Evolutionary conservation across 192 early-diverging fungal species (phyloP).

Genomic region (Coemansia sp.): DNA sequence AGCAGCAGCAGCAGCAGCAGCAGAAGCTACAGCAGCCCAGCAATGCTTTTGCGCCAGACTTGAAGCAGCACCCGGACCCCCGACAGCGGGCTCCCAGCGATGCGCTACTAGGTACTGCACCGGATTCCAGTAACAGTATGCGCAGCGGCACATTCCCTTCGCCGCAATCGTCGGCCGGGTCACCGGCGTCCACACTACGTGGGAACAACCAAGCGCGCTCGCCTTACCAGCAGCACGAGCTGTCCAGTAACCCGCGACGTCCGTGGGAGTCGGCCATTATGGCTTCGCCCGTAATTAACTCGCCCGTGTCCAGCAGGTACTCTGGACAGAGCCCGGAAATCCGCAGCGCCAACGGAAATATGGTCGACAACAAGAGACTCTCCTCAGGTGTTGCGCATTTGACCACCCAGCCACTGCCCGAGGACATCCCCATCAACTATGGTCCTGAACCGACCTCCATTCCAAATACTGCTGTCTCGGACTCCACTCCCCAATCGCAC

Average conservation of each 20-base stretch:
- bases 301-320: conserved; percentile 31
- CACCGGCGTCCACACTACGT: conserved; percentile 37
- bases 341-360: conserved; percentile 6
- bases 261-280: conserved; percentile 39
- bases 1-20: neutral
- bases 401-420: conserved; percentile 31
- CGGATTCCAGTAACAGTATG: neutral
- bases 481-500: neutral
- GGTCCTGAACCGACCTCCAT: neutral
- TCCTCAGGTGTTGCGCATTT: conserved; percentile 30
- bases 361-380: conserved; percentile 20
- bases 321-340: conserved; percentile 30
- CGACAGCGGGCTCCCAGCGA: conserved; percentile 46
- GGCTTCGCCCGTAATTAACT: conserved; percentile 43
- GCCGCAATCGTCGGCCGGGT: conserved; percentile 21
- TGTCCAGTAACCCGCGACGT: conserved; percentile 17
- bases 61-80: conserved; percentile 16
- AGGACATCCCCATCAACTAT: conserved; percentile 28
- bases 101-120: conserved; percentile 10
- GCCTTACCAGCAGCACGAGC: conserved; percentile 28
- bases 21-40: neutral
- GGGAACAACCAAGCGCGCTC: conserved; percentile 29
- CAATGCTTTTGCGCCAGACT: conserved; percentile 8
- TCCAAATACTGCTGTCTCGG: neutral
- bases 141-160: conserved; percentile 15